phyloP scores from a whole-genome alignment of 148 eudicot species.

The Vaccinium macrocarpon region DNA sequence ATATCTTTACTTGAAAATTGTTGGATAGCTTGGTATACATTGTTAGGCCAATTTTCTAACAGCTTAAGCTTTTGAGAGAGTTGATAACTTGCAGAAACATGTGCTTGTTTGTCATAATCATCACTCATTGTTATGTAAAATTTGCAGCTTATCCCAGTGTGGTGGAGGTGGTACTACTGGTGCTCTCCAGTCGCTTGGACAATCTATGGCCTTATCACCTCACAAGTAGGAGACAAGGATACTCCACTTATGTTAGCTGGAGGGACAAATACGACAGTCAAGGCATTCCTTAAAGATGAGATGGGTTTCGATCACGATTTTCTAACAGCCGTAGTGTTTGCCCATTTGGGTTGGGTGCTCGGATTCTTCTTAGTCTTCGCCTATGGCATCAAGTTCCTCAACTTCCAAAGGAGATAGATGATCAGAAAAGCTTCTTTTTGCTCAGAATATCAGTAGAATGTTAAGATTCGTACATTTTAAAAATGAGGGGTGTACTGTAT shows the following conservation, averaged over 20 bases:
- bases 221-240: conserved; percentile 32
- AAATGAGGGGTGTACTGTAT: background rate
- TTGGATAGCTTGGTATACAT: no score
- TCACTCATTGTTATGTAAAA: no score
- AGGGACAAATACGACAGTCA: background rate
- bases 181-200: conserved; percentile 48
- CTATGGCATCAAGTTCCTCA: conserved; percentile 37
- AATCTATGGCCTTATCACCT: conserved; percentile 35
- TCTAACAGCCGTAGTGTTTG: conserved; percentile 24
- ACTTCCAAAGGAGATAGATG: conserved; percentile 33
- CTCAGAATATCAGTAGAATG: background rate
- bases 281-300: conserved; percentile 1
- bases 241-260: conserved; percentile 1
- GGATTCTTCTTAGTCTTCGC: conserved; percentile 33
- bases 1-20: background rate
- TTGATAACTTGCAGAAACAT: no score
- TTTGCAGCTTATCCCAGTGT: conserved; percentile 36
- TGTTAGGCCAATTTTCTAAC: no score
- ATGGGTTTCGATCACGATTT: conserved; percentile 34
- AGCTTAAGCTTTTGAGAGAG: no score
- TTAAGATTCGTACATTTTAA: background rate
- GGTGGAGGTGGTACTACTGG: conserved; percentile 57
- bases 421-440: background rate
- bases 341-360: conserved; percentile 36
- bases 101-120: no score